phyloP scores from a whole-genome alignment of 1,139 yeast species.

The Yamadazyma blattariae region DNA sequence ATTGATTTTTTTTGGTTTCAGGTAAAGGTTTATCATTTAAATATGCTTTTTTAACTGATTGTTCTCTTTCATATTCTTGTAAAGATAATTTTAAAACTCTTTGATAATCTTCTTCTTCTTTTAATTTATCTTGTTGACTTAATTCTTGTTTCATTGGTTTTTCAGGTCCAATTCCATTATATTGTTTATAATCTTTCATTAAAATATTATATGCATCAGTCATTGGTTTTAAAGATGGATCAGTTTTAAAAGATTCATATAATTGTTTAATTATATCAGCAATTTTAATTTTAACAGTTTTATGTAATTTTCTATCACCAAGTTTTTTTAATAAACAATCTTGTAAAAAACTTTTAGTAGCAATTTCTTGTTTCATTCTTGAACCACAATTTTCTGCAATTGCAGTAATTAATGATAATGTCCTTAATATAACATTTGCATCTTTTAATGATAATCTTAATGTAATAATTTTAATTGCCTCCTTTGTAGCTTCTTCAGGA shows the following conservation, averaged over 20 bases:
- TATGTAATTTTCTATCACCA: constrained; percentile 58
- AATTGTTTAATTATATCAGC: constrained; percentile 70
- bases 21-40: constrained; percentile 32
- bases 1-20: constrained; percentile 18
- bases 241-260: constrained; percentile 53
- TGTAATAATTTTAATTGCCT: constrained; percentile 50
- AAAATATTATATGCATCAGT: constrained; percentile 55
- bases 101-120: constrained; percentile 80
- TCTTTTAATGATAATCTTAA: constrained; percentile 58
- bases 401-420: constrained; percentile 69
- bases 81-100: constrained; percentile 77
- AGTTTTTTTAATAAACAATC: constrained; percentile 52
- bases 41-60: constrained; percentile 27
- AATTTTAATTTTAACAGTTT: constrained; percentile 61
- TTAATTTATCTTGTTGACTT: constrained; percentile 43
- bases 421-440: constrained; percentile 77
- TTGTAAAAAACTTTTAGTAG: constrained; percentile 64
- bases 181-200: constrained; percentile 40
- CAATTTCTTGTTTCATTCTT: constrained; percentile 76
- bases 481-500: constrained; percentile 60
- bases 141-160: constrained; percentile 62
- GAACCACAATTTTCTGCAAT: constrained; percentile 94
- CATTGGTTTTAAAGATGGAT: constrained; percentile 75
- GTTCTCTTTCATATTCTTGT: constrained; percentile 55
- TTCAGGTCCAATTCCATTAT: constrained; percentile 35